Conservation (phyloP, 176 grass and related monocot species). For the Paspalum vaginatum region DNA sequence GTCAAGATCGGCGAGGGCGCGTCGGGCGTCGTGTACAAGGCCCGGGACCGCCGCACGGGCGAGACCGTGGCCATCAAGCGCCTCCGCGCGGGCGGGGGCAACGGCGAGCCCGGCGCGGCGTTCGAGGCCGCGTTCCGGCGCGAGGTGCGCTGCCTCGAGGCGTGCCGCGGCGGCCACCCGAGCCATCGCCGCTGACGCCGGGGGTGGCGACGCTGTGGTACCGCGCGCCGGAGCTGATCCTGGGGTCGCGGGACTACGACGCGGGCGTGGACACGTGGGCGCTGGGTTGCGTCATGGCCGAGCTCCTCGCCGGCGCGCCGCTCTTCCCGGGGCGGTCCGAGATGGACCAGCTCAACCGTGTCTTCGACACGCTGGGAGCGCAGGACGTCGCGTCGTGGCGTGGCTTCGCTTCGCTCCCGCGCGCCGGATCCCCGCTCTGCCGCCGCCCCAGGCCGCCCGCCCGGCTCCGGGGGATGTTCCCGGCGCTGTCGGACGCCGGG, state of each 20-base stretch:
- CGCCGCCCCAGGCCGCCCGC: background rate
- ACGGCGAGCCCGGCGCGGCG: no score
- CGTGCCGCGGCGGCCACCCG: no score
- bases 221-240: background rate
- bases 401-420: background rate
- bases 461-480: constrained; percentile 8
- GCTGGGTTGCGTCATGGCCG: constrained; percentile 7
- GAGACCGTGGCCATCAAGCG: no score
- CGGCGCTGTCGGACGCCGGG: background rate
- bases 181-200: background rate
- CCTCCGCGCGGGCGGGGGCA: no score
- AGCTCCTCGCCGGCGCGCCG: background rate
- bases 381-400: background rate
- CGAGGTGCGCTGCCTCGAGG: no score
- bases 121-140: no score
- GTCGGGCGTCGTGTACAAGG: no score
- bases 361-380: constrained; percentile 4
- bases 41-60: no score
- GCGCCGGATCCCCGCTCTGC: background rate
- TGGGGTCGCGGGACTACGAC: background rate
- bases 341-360: background rate
- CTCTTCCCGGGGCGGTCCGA: constrained; percentile 9
- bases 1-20: no score
- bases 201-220: background rate
- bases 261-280: background rate